phyloP scores from a whole-genome alignment of 441 rosid genomes.

The Croton setiger region DNA sequence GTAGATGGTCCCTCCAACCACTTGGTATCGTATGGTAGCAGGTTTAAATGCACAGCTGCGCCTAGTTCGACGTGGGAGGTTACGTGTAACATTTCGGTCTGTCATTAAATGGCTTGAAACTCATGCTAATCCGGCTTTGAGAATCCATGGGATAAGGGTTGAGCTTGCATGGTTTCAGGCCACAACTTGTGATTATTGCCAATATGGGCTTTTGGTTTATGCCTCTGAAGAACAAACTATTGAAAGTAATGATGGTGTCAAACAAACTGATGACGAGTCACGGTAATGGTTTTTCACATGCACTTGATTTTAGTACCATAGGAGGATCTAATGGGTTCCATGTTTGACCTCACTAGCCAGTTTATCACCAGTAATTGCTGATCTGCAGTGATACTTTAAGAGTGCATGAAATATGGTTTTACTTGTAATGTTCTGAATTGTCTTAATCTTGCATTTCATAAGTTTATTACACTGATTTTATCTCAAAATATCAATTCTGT shows the following conservation, averaged over 20 bases:
- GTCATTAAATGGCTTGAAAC: slow-evolving; percentile 89
- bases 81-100: slow-evolving; percentile 64
- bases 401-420: slow-evolving; percentile 3
- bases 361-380: background rate
- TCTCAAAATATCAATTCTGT: background rate
- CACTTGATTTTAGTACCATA: slow-evolving; percentile 6
- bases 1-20: slow-evolving; percentile 86
- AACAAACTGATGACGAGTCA: slow-evolving; percentile 36
- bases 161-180: slow-evolving; percentile 95
- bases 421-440: background rate
- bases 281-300: slow-evolving; percentile 39
- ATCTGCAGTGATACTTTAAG: background rate
- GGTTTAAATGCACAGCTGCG: slow-evolving; percentile 98
- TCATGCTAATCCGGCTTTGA: slow-evolving; percentile 90
- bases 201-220: slow-evolving; percentile 79
- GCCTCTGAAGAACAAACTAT: slow-evolving; percentile 53
- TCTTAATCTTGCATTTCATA: background rate
- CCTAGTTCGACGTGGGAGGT: slow-evolving; percentile 80
- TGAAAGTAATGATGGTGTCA: slow-evolving; percentile 36
- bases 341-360: background rate
- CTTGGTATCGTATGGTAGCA: slow-evolving; percentile 94
- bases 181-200: slow-evolving; percentile 77
- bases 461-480: background rate
- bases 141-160: slow-evolving; percentile 56
- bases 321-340: slow-evolving; percentile 1